Evolutionary conservation across 202 grass and related monocot genomes (phyloP).

Genomic region (Panicum hallii): DNA sequence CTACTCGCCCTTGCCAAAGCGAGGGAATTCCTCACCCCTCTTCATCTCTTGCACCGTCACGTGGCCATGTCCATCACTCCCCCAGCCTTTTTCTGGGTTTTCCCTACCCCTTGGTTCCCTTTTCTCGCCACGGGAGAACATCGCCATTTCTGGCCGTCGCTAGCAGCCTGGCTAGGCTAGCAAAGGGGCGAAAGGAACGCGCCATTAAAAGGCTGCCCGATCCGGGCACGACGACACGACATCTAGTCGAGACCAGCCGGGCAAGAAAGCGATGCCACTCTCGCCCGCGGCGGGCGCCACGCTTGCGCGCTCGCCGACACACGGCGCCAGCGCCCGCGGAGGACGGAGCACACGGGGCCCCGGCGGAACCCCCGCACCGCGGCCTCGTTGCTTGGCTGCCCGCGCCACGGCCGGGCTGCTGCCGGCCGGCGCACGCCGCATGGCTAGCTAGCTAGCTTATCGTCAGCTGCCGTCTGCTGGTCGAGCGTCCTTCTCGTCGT

Average conservation of each 20-base stretch:
- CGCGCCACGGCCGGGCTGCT: background rate
- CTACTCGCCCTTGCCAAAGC: too few species aligned
- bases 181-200: too few species aligned
- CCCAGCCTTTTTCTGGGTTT: too few species aligned
- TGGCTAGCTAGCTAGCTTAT: background rate
- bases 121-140: too few species aligned
- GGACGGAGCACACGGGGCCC: too few species aligned
- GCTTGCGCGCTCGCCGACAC: background rate
- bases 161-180: too few species aligned
- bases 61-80: too few species aligned
- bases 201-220: background rate
- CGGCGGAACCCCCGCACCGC: background rate
- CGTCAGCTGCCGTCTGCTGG: background rate
- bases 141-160: too few species aligned
- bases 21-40: too few species aligned
- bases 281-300: background rate
- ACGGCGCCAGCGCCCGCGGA: background rate
- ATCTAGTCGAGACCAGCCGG: too few species aligned
- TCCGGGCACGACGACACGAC: too few species aligned
- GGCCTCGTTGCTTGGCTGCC: background rate
- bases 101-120: background rate
- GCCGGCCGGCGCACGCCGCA: background rate
- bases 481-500: background rate
- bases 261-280: conserved; percentile 33
- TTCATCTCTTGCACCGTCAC: too few species aligned